Evolutionary conservation across 257 asterid genomes (phyloP), one percentile per base, ranked within the genome.

Genomic region (Solanum paucissectum): DNA sequence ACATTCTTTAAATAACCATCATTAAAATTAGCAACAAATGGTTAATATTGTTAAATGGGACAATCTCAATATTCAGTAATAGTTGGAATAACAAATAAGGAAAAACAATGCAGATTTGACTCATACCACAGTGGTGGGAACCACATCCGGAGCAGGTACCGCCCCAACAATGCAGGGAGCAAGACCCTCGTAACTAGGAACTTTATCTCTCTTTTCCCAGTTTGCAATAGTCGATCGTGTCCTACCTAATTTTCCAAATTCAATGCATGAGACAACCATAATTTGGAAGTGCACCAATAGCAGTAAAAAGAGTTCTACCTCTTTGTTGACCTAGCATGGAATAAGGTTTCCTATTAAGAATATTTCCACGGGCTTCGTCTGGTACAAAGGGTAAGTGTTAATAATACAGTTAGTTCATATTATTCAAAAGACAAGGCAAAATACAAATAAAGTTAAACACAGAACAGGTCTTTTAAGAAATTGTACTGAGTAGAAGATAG

Each of bases 181-280:
- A 86, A 90, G 81, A 87, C 91, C 92, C 58, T 91, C 92, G 83
- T 90, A 92, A 87, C 88, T 88, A 86, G 94, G 87, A 90, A 87
- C 90, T 92, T 94, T 95, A 69, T 94, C 95, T 89, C 87, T 95
- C 88, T 91, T 94, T 90, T 95, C 98, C 98, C 95, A 94, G 86
- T 91, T 94, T 74, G 95, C 89, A 87, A 87, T 92, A 83, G 86
- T 69, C 7, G 94, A 88, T 37, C 91, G 92, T 49, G 92, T 49
- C 92, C 95, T 92, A 84, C 96, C 98, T 94, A 89, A 72, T 87
- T 55, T 81, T 72, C 69, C 69, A 72, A 72, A 85, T 86, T 60
- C 71, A 89, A 83, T 76, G 86, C 83, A 87, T 76, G 55, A 86
- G 88, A 76, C 86, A 72, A 73, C 33, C 52, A 79, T 85, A 66